Base-by-base conservation (phyloP, 495 filamentous ascomycete genomes). In the Neurospora sp. region DNA sequence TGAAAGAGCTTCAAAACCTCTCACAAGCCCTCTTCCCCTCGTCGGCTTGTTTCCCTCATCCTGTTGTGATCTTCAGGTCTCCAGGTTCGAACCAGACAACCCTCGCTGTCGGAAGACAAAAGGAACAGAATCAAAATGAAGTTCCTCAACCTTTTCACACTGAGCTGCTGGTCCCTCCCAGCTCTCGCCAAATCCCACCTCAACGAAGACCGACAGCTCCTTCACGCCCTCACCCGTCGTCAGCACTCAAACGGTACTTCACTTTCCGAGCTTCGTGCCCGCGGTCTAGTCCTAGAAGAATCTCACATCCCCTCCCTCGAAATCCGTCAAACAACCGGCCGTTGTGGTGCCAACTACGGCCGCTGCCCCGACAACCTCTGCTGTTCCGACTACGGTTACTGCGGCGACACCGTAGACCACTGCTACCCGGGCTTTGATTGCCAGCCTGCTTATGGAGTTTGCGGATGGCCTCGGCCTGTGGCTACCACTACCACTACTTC, bases 371-470 rank as follows among this genome's bases (percentile, higher is more conserved):
- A 68, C 14, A 68, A 74, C 53, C 74, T 69, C 72, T 86, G 83
- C 75, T 86, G 82, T 74, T 81, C 78, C 71, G 79, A 83, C 71
- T 82, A 84, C 74, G 84, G 86, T 27, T 88, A 78, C 74, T 88
- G 86, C 75, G 87, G 87, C 44, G 77, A 81, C 44, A 77, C 79
- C 17, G 72, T 76, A 35, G 80, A 81, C 70, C 87, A 88, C 72
- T 90, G 88, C 77, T 81, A 82, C 16, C 79, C 79, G 10, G 71
- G 77, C 3, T 79, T 82, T 48, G 84, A 85, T 31, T 89, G 88
- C 72, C 88, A 89, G 77, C 27, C 79, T 3, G 74, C 76, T 16
- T 86, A 79, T 70, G 84, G 84, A 38, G 74, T 74, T 0, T 86
- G 84, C 53, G 80, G 78, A 40, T 79, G 79, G 78, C 79, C 76